Conservation (phyloP, 306 rosid genomes). For the Quercus suber region DNA sequence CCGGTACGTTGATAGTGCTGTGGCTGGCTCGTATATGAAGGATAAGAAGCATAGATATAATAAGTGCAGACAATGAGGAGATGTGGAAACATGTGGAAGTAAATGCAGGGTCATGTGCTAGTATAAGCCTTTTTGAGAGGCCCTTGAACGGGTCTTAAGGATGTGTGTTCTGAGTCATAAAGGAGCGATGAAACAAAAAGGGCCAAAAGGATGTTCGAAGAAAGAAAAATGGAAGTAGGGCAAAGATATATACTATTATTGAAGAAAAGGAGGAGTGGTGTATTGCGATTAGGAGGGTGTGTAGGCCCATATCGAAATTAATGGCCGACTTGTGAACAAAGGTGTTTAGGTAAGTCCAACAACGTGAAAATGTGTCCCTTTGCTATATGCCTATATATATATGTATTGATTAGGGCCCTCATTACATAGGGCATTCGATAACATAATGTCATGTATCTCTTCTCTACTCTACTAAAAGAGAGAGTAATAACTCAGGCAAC, state of each 20-base stretch:
- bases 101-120: slow-evolving; percentile 53
- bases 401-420: slow-evolving; percentile 3
- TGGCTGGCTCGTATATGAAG: slow-evolving; percentile 21
- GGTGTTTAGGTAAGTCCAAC: slow-evolving; percentile 20
- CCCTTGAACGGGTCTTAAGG: slow-evolving; percentile 45
- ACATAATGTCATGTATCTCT: slow-evolving; percentile 11
- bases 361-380: slow-evolving; percentile 19
- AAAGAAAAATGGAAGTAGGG: background rate
- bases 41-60: slow-evolving; percentile 14
- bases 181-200: slow-evolving; percentile 9
- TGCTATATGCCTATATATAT: background rate
- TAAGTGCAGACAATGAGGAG: slow-evolving; percentile 23
- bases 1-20: slow-evolving; percentile 14
- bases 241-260: background rate
- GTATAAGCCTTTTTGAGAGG: slow-evolving; percentile 6
- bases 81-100: slow-evolving; percentile 38
- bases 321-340: slow-evolving; percentile 41
- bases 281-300: slow-evolving; percentile 48
- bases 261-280: slow-evolving; percentile 30
- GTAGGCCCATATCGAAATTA: slow-evolving; percentile 49
- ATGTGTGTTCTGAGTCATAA: slow-evolving; percentile 28
- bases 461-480: background rate
- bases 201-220: slow-evolving; percentile 2
- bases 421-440: slow-evolving; percentile 15
- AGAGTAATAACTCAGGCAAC: background rate